A percentile compares a stretch with the other conserved stretches of the same genome.
Conservation (phyloP, 1,139 yeast genomes). For the Yamadazyma sp. region DNA sequence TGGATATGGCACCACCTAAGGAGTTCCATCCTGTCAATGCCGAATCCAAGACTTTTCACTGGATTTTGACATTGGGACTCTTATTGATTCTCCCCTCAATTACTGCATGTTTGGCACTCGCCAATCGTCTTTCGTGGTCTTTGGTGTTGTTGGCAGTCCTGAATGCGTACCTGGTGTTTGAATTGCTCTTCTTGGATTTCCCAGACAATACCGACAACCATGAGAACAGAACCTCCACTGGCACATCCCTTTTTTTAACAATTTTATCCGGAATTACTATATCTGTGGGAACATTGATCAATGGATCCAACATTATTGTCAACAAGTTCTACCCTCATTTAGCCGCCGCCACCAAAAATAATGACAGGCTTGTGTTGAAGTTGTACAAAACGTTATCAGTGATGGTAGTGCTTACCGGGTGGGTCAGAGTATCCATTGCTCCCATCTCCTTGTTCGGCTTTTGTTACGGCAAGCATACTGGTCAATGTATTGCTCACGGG, state of each 20-base stretch:
- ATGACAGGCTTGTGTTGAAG: conserved; percentile 16
- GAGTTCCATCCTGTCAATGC: conserved; percentile 51
- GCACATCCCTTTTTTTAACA: conserved; percentile 61
- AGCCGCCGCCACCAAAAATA: conserved; percentile 19
- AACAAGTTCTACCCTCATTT: conserved; percentile 37
- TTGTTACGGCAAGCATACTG: conserved; percentile 67
- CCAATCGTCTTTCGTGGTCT: conserved; percentile 48
- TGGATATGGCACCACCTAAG: conserved; percentile 37
- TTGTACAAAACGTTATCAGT: conserved; percentile 50
- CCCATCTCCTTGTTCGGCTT: conserved; percentile 85
- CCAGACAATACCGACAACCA: conserved; percentile 60
- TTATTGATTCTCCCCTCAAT: conserved; percentile 56
- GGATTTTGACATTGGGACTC: conserved; percentile 51
- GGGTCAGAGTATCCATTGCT: conserved; percentile 75
- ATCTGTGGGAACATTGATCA: conserved; percentile 53
- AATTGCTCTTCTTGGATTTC: conserved; percentile 55
- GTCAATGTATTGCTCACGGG: conserved; percentile 96
- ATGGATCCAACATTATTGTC: conserved; percentile 50
- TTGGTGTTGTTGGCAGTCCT: conserved; percentile 47
- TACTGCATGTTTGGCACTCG: conserved; percentile 53
- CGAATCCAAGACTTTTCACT: conserved; percentile 59
- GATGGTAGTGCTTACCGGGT: conserved; percentile 52
- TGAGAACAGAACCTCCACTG: conserved; percentile 65
- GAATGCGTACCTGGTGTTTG: conserved; percentile 53
- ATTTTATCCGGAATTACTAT: conserved; percentile 46